These are phyloP conservation scores for Aphanomyces astaci DNA, from an alignment of 352 stramenopile species.

Conservation along the genomic window DNA sequence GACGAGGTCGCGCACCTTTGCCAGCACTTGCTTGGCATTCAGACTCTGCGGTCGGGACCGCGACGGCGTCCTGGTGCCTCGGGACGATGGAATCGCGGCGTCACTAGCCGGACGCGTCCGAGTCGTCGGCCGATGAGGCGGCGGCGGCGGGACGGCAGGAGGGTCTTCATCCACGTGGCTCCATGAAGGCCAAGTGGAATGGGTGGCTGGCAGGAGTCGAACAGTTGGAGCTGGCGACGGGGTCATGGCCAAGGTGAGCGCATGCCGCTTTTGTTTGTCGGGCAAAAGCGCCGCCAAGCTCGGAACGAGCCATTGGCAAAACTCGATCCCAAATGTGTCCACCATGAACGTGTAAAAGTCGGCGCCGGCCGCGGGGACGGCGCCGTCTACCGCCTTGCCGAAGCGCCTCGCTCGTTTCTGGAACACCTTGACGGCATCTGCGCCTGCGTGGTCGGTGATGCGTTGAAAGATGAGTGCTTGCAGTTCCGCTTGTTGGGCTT, in stretches of 20 bases:
- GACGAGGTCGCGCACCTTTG: slow-evolving; percentile 17
- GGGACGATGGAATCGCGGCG: neutral
- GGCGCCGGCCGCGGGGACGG: neutral
- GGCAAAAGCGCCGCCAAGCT: slow-evolving; percentile 14
- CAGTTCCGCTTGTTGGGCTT: slow-evolving; percentile 17
- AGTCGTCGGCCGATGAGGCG: neutral
- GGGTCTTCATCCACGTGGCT: neutral
- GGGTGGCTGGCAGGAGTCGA: neutral
- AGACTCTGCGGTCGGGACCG: slow-evolving; percentile 3
- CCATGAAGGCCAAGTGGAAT: neutral
- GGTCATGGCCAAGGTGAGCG: neutral
- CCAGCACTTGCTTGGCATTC: slow-evolving; percentile 15
- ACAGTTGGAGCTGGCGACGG: neutral
- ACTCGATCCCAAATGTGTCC: slow-evolving; percentile 10
- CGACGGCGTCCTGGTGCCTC: neutral
- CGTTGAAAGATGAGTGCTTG: slow-evolving; percentile 19
- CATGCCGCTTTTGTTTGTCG: slow-evolving; percentile 2
- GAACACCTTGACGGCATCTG: slow-evolving; percentile 5
- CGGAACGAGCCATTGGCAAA: slow-evolving; percentile 19
- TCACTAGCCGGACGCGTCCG: neutral
- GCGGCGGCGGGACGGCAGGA: too few relatives aligned
- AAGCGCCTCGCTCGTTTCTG: slow-evolving; percentile 19
- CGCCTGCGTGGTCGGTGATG: slow-evolving; percentile 6
- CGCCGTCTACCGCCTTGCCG: neutral
- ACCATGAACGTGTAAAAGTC: slow-evolving; percentile 18